Percentiles rank a stretch among this genome's conserved stretches.
Conservation (phyloP, 768 basidiomycete genomes). For the Psilocybe cubensis region DNA sequence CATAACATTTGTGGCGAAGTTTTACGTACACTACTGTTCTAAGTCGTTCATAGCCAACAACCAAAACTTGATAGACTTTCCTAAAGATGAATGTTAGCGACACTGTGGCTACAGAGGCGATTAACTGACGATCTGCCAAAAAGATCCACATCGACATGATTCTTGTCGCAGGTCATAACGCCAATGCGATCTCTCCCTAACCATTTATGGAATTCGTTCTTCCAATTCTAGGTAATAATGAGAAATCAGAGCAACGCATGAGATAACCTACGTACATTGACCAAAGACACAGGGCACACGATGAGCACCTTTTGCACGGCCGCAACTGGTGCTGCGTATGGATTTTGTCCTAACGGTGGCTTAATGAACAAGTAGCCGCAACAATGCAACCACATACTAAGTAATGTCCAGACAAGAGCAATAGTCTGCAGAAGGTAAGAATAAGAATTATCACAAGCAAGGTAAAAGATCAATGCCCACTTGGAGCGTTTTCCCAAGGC, state of each 20-base stretch:
- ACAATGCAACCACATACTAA: slow-evolving; percentile 58
- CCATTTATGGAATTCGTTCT: slow-evolving; percentile 95
- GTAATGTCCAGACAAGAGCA: slow-evolving; percentile 87
- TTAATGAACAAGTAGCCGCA: not conserved
- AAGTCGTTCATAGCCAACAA: slow-evolving; percentile 94
- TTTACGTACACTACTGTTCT: slow-evolving; percentile 77
- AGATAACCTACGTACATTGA: slow-evolving; percentile 57
- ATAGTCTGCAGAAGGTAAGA: slow-evolving; percentile 63
- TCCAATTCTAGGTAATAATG: slow-evolving; percentile 78
- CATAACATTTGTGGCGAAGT: too few species aligned
- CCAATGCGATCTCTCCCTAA: slow-evolving; percentile 56
- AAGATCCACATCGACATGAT: slow-evolving; percentile 56
- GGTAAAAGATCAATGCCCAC: slow-evolving; percentile 29
- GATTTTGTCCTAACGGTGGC: slow-evolving; percentile 71
- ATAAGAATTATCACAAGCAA: not conserved
- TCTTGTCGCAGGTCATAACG: slow-evolving; percentile 49
- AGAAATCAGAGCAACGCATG: not conserved
- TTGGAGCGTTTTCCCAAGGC: slow-evolving; percentile 95
- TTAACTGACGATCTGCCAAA: slow-evolving; percentile 72
- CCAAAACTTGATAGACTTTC: slow-evolving; percentile 79
- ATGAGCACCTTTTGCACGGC: slow-evolving; percentile 83
- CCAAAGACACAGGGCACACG: slow-evolving; percentile 91
- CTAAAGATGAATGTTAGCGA: slow-evolving; percentile 36
- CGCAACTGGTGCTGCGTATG: slow-evolving; percentile 60
- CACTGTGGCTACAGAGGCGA: not conserved